These are phyloP conservation scores for Pisolithus orientalis DNA, from an alignment of 768 basidiomycete genomes.

Conservation along the genomic window DNA sequence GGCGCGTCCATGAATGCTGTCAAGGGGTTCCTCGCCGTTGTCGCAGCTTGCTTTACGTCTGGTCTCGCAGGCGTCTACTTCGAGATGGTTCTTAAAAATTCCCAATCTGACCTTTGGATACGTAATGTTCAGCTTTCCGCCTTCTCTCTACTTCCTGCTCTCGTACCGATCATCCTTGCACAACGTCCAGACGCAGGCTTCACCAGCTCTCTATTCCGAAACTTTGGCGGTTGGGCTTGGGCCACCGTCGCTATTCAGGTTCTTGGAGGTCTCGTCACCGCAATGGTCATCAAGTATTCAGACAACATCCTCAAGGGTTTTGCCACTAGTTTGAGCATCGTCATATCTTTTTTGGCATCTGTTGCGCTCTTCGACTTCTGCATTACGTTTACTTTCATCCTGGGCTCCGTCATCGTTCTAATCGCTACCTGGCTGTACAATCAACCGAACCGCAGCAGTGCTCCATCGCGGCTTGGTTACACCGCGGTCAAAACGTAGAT, in stretches of 20 bases:
- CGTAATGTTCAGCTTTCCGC: slow-evolving; percentile 94
- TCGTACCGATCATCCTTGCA: slow-evolving; percentile 67
- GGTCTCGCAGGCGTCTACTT: slow-evolving; percentile 98
- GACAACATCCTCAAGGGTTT: slow-evolving; percentile 93
- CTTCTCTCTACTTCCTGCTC: slow-evolving; percentile 87
- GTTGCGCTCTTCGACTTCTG: slow-evolving; percentile 86
- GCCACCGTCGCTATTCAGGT: slow-evolving; percentile 86
- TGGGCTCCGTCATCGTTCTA: slow-evolving; percentile 80
- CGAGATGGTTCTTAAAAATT: slow-evolving; percentile 93
- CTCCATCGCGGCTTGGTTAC: slow-evolving; percentile 22
- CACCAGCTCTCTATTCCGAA: slow-evolving; percentile 57
- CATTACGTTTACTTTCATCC: slow-evolving; percentile 78
- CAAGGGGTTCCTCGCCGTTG: slow-evolving; percentile 86
- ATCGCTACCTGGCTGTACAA: slow-evolving; percentile 92
- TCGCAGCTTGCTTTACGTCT: slow-evolving; percentile 88
- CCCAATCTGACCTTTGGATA: slow-evolving; percentile 88
- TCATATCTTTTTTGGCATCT: slow-evolving; percentile 90
- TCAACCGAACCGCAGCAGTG: slow-evolving; percentile 41
- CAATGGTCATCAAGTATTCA: slow-evolving; percentile 90
- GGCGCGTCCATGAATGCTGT: slow-evolving; percentile 67
- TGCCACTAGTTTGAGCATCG: slow-evolving; percentile 89
- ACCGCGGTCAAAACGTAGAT: slow-evolving; percentile 18
- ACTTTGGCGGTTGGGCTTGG: slow-evolving; percentile 92
- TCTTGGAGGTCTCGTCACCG: slow-evolving; percentile 86
- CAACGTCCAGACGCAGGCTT: slow-evolving; percentile 35